These are phyloP conservation scores for Magnusiomyces magnusii DNA, from an alignment of 1,139 yeast genomes.

Conservation along the genomic window DNA sequence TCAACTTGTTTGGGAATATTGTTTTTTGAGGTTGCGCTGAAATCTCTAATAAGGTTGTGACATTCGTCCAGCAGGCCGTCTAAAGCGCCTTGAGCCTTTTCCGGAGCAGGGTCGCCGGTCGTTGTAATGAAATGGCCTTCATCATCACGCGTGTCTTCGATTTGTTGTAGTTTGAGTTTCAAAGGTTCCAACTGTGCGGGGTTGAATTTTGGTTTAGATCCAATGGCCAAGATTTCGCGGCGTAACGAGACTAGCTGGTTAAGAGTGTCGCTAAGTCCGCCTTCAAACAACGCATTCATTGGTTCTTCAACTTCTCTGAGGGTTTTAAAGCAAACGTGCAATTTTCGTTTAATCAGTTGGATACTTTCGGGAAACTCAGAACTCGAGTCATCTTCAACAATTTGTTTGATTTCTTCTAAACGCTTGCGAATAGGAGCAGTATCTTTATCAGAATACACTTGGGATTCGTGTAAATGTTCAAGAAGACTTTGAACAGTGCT, in stretches of 20 bases:
- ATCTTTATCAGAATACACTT: conserved; percentile 77
- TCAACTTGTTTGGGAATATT: conserved; percentile 44
- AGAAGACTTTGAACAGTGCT: conserved; percentile 76
- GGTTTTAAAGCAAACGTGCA: conserved; percentile 24
- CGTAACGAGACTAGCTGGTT: conserved; percentile 42
- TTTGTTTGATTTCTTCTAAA: conserved; percentile 55
- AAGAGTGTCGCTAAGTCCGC: conserved; percentile 31
- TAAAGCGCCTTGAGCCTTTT: conserved; percentile 48
- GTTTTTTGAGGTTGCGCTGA: conserved; percentile 45
- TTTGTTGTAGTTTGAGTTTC: conserved; percentile 35
- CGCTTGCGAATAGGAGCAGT: conserved; percentile 66
- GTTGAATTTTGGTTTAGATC: conserved; percentile 37
- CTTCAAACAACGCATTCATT: conserved; percentile 24
- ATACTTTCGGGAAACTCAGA: conserved; percentile 27
- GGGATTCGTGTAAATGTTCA: conserved; percentile 72
- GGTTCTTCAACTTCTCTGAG: conserved; percentile 25
- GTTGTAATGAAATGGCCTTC: conserved; percentile 39
- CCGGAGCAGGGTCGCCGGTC: conserved; percentile 22
- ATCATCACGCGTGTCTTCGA: conserved; percentile 39
- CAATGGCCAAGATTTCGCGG: conserved; percentile 45
- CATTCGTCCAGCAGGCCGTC: conserved; percentile 59
- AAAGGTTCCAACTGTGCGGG: conserved; percentile 32
- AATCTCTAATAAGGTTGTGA: conserved; percentile 62
- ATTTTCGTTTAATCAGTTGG: conserved; percentile 26
- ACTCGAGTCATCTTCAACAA: conserved; percentile 37